Evolutionary conservation across 2,329 filamentous ascomycete species (phyloP).

Genomic region (Cladosporium halotolerans): DNA sequence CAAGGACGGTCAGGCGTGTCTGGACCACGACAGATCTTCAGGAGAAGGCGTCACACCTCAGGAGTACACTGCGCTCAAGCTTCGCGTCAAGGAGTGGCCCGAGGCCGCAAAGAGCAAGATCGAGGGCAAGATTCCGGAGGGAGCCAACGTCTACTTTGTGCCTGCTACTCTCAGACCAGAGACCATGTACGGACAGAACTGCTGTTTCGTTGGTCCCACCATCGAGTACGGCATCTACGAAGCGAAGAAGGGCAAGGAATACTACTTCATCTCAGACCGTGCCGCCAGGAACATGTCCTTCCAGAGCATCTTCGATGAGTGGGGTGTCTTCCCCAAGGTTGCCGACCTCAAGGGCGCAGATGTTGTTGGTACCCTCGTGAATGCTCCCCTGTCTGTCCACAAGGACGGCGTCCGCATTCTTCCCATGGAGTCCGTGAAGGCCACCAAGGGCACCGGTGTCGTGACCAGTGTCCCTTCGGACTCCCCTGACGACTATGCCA

Average conservation of each 20-base stretch:
- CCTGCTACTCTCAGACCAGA: conserved; percentile 89
- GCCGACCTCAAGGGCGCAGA: conserved; percentile 70
- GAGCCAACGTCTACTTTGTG: conserved; percentile 78
- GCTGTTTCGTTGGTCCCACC: conserved; percentile 88
- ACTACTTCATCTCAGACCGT: conserved; percentile 75
- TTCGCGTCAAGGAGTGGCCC: conserved; percentile 86
- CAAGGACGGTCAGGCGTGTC: conserved; percentile 80
- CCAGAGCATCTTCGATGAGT: conserved; percentile 75
- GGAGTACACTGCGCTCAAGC: conserved; percentile 88
- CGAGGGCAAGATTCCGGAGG: conserved; percentile 69
- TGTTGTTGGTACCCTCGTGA: conserved; percentile 79
- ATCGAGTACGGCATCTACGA: conserved; percentile 87
- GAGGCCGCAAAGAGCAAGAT: conserved; percentile 65
- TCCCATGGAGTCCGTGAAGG: conserved; percentile 90
- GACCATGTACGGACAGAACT: conserved; percentile 98
- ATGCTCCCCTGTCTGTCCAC: conserved; percentile 83
- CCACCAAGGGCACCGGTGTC: conserved; percentile 91
- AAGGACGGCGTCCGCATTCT: conserved; percentile 78
- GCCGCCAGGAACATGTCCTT: conserved; percentile 93
- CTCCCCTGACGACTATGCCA: conserved; percentile 92
- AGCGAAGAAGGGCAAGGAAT: conserved; percentile 55
- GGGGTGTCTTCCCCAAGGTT: conserved; percentile 68
- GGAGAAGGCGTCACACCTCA: conserved; percentile 80
- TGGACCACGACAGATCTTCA: conserved; percentile 77
- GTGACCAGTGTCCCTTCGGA: conserved; percentile 95